Base-by-base conservation (phyloP, 2,329 filamentous ascomycete species). In the Pseudogymnoascus sp. region DNA sequence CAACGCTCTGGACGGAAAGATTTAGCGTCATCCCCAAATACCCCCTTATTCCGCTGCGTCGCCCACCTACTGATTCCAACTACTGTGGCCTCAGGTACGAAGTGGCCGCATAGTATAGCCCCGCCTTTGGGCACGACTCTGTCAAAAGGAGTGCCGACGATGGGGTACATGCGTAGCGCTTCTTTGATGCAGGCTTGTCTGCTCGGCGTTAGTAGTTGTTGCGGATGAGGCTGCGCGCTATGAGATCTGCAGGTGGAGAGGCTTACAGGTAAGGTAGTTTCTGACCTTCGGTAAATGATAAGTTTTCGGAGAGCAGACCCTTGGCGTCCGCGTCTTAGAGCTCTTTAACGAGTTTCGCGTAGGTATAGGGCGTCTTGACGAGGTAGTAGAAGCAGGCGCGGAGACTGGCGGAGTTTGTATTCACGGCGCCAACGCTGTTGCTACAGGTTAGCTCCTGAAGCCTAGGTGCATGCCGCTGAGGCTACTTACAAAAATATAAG, bases 261-360 rank as follows among this genome's bases (percentile, higher is more conserved):
- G 41, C 41, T 45, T 45, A 45, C 41, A 84, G 73, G 65, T 82
- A 83, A 0, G 75, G 76, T 63, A 79, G 69, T 2, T 69, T 65
- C 63, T 73, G 71, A 1, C 68, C 66, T 11, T 74, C 67, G 31
- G 68, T 69, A 61, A 73, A 76, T 0, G 68, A 68, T 23, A 72
- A 62, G 5, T 51, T 25, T 4, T 67, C 61, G 3, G 64, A 65
- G 11, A 65, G 34, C 7, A 66, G 60, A 3, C 63, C 54, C 3
- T 64, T 66, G 11, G 51, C 51, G 48, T 60, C 19, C n/a, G 64
- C 31, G 13, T 62, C 65, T 36, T 77, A 73, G 21, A 81, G 71
- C 65, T 83, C 79, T 0, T 67, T 16, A 1, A 71, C 69, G 2
- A 82, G 69, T 43, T 73, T 75, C 8, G 68, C 36, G 62, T 80